Percentiles rank a stretch among this genome's conserved stretches.
phyloP scores from a whole-genome alignment of 2,329 filamentous ascomycete species.

The Fusarium abutilonis region DNA sequence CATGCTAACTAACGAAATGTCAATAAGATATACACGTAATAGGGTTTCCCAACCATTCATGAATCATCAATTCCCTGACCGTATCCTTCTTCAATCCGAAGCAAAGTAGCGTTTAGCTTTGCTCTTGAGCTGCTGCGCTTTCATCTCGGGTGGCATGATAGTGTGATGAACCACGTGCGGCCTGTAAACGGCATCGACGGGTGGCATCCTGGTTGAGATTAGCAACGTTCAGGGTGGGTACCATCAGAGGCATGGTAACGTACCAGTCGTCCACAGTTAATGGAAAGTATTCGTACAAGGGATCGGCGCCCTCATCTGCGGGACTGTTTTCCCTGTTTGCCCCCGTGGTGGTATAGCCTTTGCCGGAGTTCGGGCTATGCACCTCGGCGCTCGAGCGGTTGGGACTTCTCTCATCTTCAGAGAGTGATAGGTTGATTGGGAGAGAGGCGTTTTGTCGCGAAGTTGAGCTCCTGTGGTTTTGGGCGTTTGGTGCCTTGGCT shows the following conservation, averaged over 20 bases:
- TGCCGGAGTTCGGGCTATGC: constrained; percentile 62
- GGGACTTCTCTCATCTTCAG: constrained; percentile 68
- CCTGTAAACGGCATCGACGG: constrained; percentile 87
- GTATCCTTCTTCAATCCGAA: constrained; percentile 59
- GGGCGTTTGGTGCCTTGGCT: constrained; percentile 34
- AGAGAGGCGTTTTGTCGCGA: constrained; percentile 47
- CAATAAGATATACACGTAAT: constrained; percentile 32
- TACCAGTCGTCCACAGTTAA: constrained; percentile 88
- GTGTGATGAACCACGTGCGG: constrained; percentile 96
- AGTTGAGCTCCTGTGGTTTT: constrained; percentile 36
- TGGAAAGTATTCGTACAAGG: constrained; percentile 95
- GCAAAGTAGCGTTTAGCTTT: constrained; percentile 78
- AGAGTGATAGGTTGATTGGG: constrained; percentile 65
- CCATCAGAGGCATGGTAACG: constrained; percentile 32
- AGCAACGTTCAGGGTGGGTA: constrained; percentile 18
- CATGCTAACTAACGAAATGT: not conserved
- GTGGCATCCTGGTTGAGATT: constrained; percentile 71
- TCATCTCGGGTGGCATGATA: constrained; percentile 73
- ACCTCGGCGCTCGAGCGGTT: constrained; percentile 61
- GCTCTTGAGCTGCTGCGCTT: constrained; percentile 72
- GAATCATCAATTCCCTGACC: constrained; percentile 33
- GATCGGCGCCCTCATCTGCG: constrained; percentile 79
- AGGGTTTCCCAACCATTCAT: constrained; percentile 33
- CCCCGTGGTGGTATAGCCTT: constrained; percentile 49
- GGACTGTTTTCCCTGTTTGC: constrained; percentile 65